A percentile compares a stretch with the other conserved stretches of the same genome.
Conservation (phyloP, 2,329 filamentous ascomycete genomes). For the Fusarium sp. region DNA sequence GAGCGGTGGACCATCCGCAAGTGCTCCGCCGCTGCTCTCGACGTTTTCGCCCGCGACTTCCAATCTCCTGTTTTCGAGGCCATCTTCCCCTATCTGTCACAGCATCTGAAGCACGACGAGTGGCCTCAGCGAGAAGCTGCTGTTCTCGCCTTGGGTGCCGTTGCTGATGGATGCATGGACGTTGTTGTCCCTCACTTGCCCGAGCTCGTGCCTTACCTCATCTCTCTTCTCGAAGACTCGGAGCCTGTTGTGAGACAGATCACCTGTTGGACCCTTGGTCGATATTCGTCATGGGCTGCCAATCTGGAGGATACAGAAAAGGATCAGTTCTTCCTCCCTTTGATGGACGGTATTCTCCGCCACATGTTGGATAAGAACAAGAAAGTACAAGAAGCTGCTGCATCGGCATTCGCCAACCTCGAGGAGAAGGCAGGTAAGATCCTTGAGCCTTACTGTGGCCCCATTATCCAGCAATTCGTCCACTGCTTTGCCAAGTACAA, state of each 20-base stretch:
- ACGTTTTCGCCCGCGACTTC: slow-evolving; percentile 93
- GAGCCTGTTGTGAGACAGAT: slow-evolving; percentile 96
- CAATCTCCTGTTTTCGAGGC: slow-evolving; percentile 87
- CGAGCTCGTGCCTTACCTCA: slow-evolving; percentile 88
- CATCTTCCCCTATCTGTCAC: slow-evolving; percentile 91
- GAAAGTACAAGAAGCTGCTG: slow-evolving; percentile 95
- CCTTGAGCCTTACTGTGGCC: slow-evolving; percentile 85
- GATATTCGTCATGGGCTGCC: slow-evolving; percentile 93
- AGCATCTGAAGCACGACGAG: slow-evolving; percentile 86
- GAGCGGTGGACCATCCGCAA: slow-evolving; percentile 96
- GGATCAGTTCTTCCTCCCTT: slow-evolving; percentile 86
- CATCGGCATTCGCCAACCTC: slow-evolving; percentile 93
- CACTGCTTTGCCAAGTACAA: slow-evolving; percentile 95
- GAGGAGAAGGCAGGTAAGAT: slow-evolving; percentile 90
- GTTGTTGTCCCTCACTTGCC: slow-evolving; percentile 91
- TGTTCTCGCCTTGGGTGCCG: slow-evolving; percentile 91
- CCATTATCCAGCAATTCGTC: slow-evolving; percentile 93
- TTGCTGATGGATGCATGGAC: slow-evolving; percentile 93
- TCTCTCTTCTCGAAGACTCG: slow-evolving; percentile 82
- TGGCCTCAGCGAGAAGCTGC: slow-evolving; percentile 96
- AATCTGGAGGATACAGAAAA: slow-evolving; percentile 76
- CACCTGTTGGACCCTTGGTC: slow-evolving; percentile 95
- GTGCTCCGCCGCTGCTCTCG: slow-evolving; percentile 93
- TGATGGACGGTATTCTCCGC: slow-evolving; percentile 95
- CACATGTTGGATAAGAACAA: slow-evolving; percentile 99